Conservation (phyloP, 257 asterid genomes). For the Plectranthus barbatus region DNA sequence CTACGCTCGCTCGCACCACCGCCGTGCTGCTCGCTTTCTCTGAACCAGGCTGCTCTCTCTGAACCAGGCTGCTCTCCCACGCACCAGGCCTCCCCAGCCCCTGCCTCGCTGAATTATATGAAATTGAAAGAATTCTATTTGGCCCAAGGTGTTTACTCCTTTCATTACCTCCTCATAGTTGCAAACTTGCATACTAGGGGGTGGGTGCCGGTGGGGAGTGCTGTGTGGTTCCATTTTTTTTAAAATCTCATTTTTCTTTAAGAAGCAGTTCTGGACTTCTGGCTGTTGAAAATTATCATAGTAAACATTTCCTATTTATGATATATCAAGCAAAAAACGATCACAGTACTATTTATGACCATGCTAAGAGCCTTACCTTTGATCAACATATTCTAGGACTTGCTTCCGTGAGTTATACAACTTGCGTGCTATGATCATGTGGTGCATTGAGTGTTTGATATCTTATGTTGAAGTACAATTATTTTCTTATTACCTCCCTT, state of each 20-base stretch:
- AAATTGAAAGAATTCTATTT: conserved; percentile 71
- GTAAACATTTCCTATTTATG: neutral
- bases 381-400: neutral
- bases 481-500: neutral
- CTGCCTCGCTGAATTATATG: conserved; percentile 77
- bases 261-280: neutral
- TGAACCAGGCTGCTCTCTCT: too few species aligned
- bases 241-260: neutral
- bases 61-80: too few species aligned
- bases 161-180: neutral
- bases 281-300: neutral
- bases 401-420: neutral
- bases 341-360: neutral
- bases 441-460: neutral
- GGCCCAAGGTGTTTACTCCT: conserved; percentile 63
- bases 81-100: too few species aligned
- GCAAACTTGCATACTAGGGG: neutral
- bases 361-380: neutral
- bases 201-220: neutral
- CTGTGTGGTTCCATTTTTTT: too few species aligned
- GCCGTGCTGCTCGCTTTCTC: too few species aligned
- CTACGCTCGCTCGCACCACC: too few species aligned
- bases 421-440: neutral
- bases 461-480: neutral
- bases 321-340: too few species aligned